Conservation (phyloP, 106 monocot genomes). For the Dendrobium chrysotoxum region DNA sequence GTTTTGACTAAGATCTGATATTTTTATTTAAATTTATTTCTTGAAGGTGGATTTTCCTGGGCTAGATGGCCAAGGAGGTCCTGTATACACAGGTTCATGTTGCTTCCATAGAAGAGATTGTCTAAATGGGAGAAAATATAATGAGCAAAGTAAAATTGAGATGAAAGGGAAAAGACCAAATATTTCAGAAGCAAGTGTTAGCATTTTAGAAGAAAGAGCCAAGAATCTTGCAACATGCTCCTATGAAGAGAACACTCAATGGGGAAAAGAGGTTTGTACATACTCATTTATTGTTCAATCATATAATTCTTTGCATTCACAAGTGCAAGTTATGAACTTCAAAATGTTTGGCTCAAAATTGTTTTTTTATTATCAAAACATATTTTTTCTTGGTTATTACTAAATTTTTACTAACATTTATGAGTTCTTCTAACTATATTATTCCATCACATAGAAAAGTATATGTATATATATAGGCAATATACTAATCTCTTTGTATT, state of each 20-base stretch:
- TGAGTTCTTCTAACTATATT: too few relatives aligned
- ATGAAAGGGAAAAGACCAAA: neutral
- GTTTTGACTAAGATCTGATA: neutral
- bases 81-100: slow-evolving; percentile 29
- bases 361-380: neutral
- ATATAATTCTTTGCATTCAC: neutral
- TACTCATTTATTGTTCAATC: too few relatives aligned
- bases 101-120: slow-evolving; percentile 42
- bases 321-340: too few relatives aligned
- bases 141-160: neutral
- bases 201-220: slow-evolving; percentile 19
- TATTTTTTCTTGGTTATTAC: neutral
- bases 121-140: slow-evolving; percentile 20
- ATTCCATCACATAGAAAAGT: too few relatives aligned
- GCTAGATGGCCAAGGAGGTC: slow-evolving; percentile 32
- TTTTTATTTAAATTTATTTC: neutral
- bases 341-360: too few relatives aligned
- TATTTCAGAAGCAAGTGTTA: slow-evolving; percentile 8
- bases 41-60: slow-evolving; percentile 45
- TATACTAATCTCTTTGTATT: neutral
- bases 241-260: slow-evolving; percentile 35
- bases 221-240: slow-evolving; percentile 21
- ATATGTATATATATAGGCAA: too few relatives aligned
- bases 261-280: slow-evolving; percentile 35
- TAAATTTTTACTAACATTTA: too few relatives aligned